Conservation (phyloP, 352 stramenopile species). For the Globisporangium paddicum region DNA sequence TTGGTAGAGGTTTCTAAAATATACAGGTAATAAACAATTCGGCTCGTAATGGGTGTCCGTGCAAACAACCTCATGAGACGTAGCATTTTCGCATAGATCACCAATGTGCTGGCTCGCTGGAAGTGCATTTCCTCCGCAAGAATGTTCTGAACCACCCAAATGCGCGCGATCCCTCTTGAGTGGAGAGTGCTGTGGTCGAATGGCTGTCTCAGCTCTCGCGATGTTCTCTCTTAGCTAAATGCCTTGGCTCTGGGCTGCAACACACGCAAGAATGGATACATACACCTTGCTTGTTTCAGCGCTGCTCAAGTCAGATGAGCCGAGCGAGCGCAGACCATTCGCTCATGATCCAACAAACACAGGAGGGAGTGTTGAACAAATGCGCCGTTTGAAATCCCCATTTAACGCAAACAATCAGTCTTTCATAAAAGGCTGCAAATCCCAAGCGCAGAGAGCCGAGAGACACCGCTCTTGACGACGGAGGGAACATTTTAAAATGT, state of each 20-base stretch:
- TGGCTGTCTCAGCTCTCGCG: slow-evolving; percentile 1
- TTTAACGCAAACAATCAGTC: too few species aligned
- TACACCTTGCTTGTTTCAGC: not conserved
- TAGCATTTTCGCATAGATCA: not conserved
- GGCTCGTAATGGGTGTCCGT: not conserved
- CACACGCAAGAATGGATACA: not conserved
- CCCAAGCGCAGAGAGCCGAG: too few species aligned
- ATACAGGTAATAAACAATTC: not conserved
- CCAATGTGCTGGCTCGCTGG: not conserved
- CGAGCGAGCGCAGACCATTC: too few species aligned
- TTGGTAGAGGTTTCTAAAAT: not conserved
- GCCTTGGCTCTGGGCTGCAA: not conserved
- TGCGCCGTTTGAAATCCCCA: too few species aligned
- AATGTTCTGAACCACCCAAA: not conserved
- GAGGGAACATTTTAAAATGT: too few species aligned
- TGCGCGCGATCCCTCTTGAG: not conserved
- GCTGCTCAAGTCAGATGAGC: too few species aligned
- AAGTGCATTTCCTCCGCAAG: not conserved
- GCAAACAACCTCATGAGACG: slow-evolving; percentile 1
- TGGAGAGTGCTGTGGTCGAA: not conserved
- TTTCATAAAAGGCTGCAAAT: too few species aligned
- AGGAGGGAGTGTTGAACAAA: too few species aligned
- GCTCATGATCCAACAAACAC: too few species aligned
- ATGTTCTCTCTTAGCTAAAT: too few species aligned
- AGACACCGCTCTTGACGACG: too few species aligned